These are phyloP conservation scores for Globisporangium middletonii DNA, from an alignment of 352 stramenopile genomes.

Conservation along the genomic window DNA sequence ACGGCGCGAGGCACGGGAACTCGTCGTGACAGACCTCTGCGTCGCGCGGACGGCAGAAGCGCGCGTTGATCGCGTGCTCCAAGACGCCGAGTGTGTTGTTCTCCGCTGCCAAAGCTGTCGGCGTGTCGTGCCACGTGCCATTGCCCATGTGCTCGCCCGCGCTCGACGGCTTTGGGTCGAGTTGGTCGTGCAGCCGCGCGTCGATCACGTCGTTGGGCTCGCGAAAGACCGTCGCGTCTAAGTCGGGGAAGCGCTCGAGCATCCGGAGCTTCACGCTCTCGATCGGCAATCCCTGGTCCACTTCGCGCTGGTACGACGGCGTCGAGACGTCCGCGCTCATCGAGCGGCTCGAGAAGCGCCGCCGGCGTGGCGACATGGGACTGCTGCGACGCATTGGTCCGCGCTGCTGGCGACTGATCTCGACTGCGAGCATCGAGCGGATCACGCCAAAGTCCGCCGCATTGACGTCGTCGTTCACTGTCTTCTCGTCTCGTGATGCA, in stretches of 20 bases:
- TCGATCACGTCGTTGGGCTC: slow-evolving; percentile 29
- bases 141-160: too few species aligned
- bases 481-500: slow-evolving; percentile 4
- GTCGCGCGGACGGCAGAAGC: slow-evolving; percentile 49
- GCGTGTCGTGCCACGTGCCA: not conserved
- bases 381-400: not conserved
- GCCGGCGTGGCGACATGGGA: slow-evolving; percentile 13
- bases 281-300: slow-evolving; percentile 46
- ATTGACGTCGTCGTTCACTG: slow-evolving; percentile 19
- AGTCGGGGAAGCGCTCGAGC: slow-evolving; percentile 42
- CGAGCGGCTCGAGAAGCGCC: slow-evolving; percentile 15
- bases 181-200: slow-evolving; percentile 24
- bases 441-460: slow-evolving; percentile 35
- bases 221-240: slow-evolving; percentile 41
- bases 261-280: slow-evolving; percentile 51
- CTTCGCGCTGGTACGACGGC: slow-evolving; percentile 29
- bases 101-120: too few species aligned
- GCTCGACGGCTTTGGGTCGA: slow-evolving; percentile 18
- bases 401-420: slow-evolving; percentile 17
- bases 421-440: slow-evolving; percentile 32
- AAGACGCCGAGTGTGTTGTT: slow-evolving; percentile 38
- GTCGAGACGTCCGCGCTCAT: slow-evolving; percentile 9
- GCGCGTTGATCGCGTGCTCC: slow-evolving; percentile 36
- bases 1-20: slow-evolving; percentile 44
- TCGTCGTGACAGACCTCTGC: slow-evolving; percentile 33